phyloP scores from a whole-genome alignment of 1,284 basidiomycete species.

The Heterobasidion irregulare region DNA sequence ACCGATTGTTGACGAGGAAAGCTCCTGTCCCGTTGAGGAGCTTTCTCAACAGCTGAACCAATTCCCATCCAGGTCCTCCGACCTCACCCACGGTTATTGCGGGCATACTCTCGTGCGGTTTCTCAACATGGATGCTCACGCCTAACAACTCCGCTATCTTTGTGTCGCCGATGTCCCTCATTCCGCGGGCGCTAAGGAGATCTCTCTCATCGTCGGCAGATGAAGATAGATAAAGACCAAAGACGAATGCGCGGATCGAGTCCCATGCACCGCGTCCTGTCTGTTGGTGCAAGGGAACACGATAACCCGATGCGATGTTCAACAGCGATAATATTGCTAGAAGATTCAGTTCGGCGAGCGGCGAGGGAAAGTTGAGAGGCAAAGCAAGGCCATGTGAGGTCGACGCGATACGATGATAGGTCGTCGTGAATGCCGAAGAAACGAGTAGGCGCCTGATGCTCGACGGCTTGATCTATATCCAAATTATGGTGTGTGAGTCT shows the following conservation, averaged over 20 bases:
- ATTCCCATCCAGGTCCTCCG: conserved; percentile 66
- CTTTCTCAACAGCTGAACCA: conserved; percentile 57
- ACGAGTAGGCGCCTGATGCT: conserved; percentile 52
- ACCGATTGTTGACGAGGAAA: conserved; percentile 50
- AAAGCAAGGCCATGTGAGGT: conserved; percentile 58
- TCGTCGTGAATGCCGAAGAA: conserved; percentile 54
- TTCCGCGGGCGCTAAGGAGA: conserved; percentile 60
- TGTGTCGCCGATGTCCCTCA: conserved; percentile 40
- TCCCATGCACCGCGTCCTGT: conserved; percentile 76
- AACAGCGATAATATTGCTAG: conserved; percentile 65
- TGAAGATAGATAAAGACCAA: conserved; percentile 64
- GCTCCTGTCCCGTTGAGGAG: conserved; percentile 70
- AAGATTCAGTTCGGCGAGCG: conserved; percentile 65
- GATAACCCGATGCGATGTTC: conserved; percentile 78
- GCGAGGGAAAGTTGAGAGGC: conserved; percentile 68
- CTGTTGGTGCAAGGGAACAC: conserved; percentile 57
- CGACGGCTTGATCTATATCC: conserved; percentile 40
- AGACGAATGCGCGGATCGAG: conserved; percentile 63
- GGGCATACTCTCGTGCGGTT: conserved; percentile 57
- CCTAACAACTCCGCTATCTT: conserved; percentile 70
- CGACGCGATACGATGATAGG: conserved; percentile 53
- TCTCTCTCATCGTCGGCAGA: conserved; percentile 42
- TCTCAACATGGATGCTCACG: conserved; percentile 62
- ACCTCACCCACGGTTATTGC: conserved; percentile 71
- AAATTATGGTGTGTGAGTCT: conserved; percentile 4